Percentiles rank a stretch among this genome's conserved stretches.
phyloP scores from a whole-genome alignment of 2,329 filamentous ascomycete genomes.

The Colletotrichum aenigma region DNA sequence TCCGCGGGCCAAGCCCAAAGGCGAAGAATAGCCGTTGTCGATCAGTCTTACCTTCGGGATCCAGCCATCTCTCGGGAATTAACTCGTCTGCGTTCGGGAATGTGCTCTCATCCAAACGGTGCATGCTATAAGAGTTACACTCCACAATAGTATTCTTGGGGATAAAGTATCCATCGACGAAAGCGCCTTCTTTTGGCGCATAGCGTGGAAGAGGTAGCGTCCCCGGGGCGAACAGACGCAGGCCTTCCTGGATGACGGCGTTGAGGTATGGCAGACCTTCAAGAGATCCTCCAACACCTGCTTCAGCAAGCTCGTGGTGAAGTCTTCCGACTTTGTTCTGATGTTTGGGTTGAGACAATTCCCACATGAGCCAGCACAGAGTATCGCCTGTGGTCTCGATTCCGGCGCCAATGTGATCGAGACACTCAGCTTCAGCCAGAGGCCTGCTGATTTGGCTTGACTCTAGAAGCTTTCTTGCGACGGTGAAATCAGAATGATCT shows the following conservation, averaged over 20 bases:
- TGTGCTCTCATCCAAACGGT: not conserved
- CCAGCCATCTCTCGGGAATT: not conserved
- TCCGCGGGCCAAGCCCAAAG: not conserved
- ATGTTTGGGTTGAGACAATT: not conserved
- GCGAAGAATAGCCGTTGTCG: not conserved
- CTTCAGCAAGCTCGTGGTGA: not conserved
- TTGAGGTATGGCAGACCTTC: not conserved
- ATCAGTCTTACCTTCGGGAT: not conserved
- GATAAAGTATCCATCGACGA: not conserved
- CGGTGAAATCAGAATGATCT: not conserved
- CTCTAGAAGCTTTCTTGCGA: not conserved
- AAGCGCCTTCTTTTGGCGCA: not conserved
- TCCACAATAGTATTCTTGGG: not conserved
- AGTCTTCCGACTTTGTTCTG: not conserved
- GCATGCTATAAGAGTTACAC: not conserved
- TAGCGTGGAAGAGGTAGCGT: not conserved
- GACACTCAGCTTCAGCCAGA: not conserved
- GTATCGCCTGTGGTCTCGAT: constrained; percentile 30
- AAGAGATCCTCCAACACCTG: not conserved
- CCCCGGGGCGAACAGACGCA: not conserved
- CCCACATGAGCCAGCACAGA: not conserved
- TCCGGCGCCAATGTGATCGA: constrained; percentile 31
- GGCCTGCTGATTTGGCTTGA: not conserved
- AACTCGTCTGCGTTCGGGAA: not conserved
- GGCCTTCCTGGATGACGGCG: not conserved